Evolutionary conservation across 208 protist species (phyloP).

Genomic region (Trichomonas tenax): DNA sequence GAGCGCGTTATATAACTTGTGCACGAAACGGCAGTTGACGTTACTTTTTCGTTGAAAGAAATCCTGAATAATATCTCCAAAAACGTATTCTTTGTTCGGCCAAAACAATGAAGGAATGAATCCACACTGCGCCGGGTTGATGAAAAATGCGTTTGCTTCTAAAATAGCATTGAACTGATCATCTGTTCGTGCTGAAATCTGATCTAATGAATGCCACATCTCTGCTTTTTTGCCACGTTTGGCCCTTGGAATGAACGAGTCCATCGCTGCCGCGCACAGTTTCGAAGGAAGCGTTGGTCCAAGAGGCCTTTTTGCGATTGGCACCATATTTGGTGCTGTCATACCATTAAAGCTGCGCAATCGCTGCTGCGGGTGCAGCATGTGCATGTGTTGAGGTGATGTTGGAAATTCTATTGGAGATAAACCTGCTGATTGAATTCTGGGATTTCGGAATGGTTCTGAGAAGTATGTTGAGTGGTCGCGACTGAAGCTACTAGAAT

Average conservation of each 20-base stretch:
- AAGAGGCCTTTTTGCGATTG: neutral
- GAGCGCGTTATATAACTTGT: neutral
- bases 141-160: neutral
- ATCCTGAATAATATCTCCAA: neutral
- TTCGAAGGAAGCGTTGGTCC: neutral
- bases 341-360: neutral
- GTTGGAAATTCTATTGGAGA: neutral
- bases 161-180: neutral
- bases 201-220: neutral
- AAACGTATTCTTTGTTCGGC: neutral
- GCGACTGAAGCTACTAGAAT: neutral
- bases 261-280: neutral
- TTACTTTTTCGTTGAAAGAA: neutral
- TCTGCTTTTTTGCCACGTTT: neutral
- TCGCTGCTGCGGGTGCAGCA: neutral
- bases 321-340: neutral
- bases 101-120: neutral
- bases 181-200: neutral
- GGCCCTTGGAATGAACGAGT: neutral
- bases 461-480: neutral
- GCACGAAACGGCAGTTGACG: neutral
- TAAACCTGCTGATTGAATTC: neutral
- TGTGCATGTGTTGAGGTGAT: neutral
- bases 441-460: neutral
- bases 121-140: neutral